Conservation (phyloP, 495 filamentous ascomycete species). For the Podospora fimiseda region DNA sequence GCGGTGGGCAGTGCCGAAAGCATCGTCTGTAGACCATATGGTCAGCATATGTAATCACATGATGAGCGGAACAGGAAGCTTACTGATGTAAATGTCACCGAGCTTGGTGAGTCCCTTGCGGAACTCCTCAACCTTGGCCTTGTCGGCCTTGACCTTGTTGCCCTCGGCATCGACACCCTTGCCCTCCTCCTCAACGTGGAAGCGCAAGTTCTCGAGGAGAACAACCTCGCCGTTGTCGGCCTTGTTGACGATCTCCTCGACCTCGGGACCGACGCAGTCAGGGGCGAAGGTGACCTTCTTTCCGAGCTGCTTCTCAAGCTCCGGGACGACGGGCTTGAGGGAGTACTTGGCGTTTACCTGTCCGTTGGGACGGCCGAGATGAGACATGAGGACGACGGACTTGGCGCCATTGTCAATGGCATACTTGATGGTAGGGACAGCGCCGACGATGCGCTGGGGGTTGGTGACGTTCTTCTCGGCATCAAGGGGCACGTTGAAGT, state of each 20-base stretch:
- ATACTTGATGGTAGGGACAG: conserved; percentile 96
- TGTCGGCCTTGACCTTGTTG: conserved; percentile 97
- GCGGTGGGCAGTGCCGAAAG: conserved; percentile 97
- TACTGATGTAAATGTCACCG: conserved; percentile 95
- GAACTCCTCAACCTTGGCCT: conserved; percentile 86
- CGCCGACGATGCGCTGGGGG: conserved; percentile 95
- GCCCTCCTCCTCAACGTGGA: conserved; percentile 96
- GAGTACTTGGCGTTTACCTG: conserved; percentile 87
- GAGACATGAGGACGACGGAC: conserved; percentile 95
- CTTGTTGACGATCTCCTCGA: conserved; percentile 83
- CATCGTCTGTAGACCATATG: conserved; percentile 61
- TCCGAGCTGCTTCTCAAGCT: conserved; percentile 84
- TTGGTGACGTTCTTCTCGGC: conserved; percentile 89
- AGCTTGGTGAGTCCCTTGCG: conserved; percentile 89
- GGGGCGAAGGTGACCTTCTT: conserved; percentile 78
- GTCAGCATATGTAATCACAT: not conserved
- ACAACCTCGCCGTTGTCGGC: conserved; percentile 78
- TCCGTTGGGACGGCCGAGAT: conserved; percentile 92
- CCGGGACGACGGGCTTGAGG: conserved; percentile 83
- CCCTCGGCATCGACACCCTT: conserved; percentile 85
- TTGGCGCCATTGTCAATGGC: conserved; percentile 91
- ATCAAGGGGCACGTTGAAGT: conserved; percentile 99
- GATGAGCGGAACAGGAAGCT: conserved; percentile 27
- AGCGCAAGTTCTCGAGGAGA: conserved; percentile 93
- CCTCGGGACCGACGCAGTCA: conserved; percentile 84